Percentiles rank a stretch among this genome's conserved stretches.
phyloP scores from a whole-genome alignment of 2,329 filamentous ascomycete genomes.

The Volutella citrinella region DNA sequence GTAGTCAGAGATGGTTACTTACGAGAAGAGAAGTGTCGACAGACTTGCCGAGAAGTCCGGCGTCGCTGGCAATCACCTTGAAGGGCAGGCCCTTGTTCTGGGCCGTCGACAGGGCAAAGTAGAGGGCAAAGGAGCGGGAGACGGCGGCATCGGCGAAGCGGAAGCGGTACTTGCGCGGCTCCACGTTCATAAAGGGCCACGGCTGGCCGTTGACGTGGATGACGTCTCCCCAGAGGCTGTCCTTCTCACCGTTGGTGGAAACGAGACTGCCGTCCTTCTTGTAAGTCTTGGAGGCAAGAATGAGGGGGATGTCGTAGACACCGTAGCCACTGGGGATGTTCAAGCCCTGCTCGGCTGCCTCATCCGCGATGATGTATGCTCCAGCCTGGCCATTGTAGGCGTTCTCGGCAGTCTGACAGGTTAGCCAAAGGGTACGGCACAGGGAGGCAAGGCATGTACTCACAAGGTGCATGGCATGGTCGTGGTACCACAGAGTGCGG shows the following conservation, averaged over 20 bases:
- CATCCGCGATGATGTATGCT: constrained; percentile 53
- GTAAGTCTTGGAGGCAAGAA: constrained; percentile 50
- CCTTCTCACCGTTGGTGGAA: constrained; percentile 41
- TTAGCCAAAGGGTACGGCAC: no score
- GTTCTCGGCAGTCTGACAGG: constrained; percentile 45
- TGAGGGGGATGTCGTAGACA: constrained; percentile 51
- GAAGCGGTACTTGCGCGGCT: constrained; percentile 59
- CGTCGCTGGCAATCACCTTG: constrained; percentile 52
- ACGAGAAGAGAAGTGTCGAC: constrained; percentile 38
- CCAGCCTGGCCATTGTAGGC: constrained; percentile 56
- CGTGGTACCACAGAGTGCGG: constrained; percentile 58
- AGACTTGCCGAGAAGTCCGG: constrained; percentile 47
- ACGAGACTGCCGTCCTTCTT: constrained; percentile 47
- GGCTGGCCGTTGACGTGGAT: constrained; percentile 58
- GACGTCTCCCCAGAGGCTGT: constrained; percentile 53
- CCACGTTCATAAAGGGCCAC: constrained; percentile 57
- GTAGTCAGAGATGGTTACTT: background rate
- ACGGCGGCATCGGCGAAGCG: constrained; percentile 50
- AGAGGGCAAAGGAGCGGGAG: constrained; percentile 46
- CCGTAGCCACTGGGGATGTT: constrained; percentile 47
- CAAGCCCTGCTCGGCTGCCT: constrained; percentile 44
- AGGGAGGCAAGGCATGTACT: constrained; percentile 5
- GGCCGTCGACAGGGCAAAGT: constrained; percentile 36
- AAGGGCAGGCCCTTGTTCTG: constrained; percentile 37
- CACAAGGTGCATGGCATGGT: constrained; percentile 36